These are phyloP conservation scores for Claviceps fusiformis DNA, from an alignment of 2,329 filamentous ascomycete species.

Conservation along the genomic window DNA sequence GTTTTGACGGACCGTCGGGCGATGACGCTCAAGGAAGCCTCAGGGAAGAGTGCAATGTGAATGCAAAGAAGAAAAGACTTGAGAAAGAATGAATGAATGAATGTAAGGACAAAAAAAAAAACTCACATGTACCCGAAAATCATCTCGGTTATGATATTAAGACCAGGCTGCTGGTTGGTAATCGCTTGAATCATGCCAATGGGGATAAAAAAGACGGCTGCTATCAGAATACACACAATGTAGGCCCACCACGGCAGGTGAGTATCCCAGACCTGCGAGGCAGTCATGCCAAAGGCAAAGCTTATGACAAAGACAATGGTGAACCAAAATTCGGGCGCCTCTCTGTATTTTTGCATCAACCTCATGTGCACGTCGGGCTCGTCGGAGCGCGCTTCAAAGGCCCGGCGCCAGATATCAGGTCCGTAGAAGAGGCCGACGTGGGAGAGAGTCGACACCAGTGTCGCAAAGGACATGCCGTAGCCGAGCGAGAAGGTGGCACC, in stretches of 20 bases:
- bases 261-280: constrained; percentile 20
- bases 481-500: constrained; percentile 38
- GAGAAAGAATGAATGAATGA: neutral
- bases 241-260: constrained; percentile 29
- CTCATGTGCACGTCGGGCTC: constrained; percentile 34
- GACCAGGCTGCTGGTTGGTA: constrained; percentile 30
- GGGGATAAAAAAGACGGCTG: constrained; percentile 24
- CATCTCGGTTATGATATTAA: constrained; percentile 33
- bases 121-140: constrained; percentile 29
- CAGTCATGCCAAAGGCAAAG: constrained; percentile 29
- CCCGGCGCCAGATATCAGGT: constrained; percentile 27
- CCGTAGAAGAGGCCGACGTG: constrained; percentile 39
- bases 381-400: neutral
- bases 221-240: constrained; percentile 24
- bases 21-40: no score
- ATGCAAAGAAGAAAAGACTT: no score
- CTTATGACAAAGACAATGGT: constrained; percentile 27
- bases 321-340: constrained; percentile 45
- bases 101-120: neutral
- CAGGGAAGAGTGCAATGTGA: no score
- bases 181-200: constrained; percentile 30
- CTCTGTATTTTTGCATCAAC: constrained; percentile 41
- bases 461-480: constrained; percentile 44
- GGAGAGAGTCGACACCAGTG: constrained; percentile 35
- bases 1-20: no score